Conservation (phyloP, 352 stramenopile genomes). For the Globisporangium nagaii region DNA sequence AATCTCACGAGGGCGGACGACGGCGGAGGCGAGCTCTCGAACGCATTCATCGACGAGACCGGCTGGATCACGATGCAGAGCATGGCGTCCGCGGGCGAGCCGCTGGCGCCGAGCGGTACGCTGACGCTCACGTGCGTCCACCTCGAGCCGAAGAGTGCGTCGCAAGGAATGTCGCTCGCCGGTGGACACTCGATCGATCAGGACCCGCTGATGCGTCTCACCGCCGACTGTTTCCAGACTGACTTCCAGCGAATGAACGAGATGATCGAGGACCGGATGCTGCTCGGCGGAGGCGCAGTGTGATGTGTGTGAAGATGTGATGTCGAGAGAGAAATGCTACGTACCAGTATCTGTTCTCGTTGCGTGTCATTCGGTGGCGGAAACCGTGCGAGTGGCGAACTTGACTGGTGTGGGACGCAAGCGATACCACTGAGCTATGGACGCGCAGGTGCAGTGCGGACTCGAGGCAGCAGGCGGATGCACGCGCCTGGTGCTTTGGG, state of each 20-base stretch:
- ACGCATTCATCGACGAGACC: neutral
- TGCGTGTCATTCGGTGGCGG: no score
- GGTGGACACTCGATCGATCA: neutral
- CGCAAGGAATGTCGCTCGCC: no score
- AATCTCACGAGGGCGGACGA: neutral
- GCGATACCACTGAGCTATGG: no score
- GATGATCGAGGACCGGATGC: neutral
- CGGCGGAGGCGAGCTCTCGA: neutral
- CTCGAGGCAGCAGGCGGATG: no score
- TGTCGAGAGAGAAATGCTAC: no score
- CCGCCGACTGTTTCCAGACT: neutral
- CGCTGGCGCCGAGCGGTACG: neutral
- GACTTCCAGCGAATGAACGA: slow-evolving; percentile 1
- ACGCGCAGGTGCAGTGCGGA: no score
- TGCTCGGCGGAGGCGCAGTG: no score
- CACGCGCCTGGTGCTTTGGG: no score
- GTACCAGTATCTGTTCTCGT: no score
- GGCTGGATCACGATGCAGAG: neutral
- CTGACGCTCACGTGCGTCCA: neutral
- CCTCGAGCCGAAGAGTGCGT: neutral
- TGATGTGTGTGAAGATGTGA: no score
- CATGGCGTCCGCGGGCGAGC: neutral
- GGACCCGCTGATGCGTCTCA: neutral
- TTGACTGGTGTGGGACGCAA: no score
- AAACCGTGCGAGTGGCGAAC: no score